A percentile compares a stretch with the other conserved stretches of the same genome.
Conservation (phyloP, 2,329 filamentous ascomycete genomes). For the Zopfia rhizophila region DNA sequence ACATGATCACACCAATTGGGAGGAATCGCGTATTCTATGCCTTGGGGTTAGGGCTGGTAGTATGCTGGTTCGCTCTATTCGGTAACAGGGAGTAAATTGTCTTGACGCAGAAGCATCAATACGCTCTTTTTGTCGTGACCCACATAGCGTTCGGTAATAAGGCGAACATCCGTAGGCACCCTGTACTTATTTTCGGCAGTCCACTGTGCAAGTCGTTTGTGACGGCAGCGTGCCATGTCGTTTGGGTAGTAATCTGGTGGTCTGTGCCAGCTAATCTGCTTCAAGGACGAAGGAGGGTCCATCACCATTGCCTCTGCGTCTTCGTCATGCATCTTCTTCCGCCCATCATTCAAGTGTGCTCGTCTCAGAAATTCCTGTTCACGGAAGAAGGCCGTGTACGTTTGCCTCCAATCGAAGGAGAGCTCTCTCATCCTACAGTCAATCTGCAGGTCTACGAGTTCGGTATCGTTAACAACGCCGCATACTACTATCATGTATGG, state of each 20-base stretch:
- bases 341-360: no score
- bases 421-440: constrained; percentile 26
- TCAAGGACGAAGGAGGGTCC: no score
- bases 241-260: no score
- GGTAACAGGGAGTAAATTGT: constrained; percentile 16
- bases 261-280: no score
- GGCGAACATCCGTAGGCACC: constrained; percentile 24
- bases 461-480: constrained; percentile 26
- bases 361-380: constrained; percentile 23
- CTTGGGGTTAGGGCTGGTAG: no score
- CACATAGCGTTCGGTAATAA: constrained; percentile 19
- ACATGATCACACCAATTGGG: no score
- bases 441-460: constrained; percentile 25
- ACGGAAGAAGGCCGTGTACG: constrained; percentile 26
- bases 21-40: no score
- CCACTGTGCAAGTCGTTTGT: constrained; percentile 27
- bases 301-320: no score
- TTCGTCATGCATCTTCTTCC: no score
- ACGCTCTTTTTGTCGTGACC: constrained; percentile 15
- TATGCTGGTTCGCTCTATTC: no score
- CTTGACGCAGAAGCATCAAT: constrained; percentile 9
- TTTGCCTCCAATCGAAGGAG: constrained; percentile 29
- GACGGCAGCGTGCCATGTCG: constrained; percentile 19
- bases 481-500: constrained; percentile 28
- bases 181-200: constrained; percentile 24